Conservation (phyloP, 139 green algal genomes). For the Ettlia oleoabundans region DNA sequence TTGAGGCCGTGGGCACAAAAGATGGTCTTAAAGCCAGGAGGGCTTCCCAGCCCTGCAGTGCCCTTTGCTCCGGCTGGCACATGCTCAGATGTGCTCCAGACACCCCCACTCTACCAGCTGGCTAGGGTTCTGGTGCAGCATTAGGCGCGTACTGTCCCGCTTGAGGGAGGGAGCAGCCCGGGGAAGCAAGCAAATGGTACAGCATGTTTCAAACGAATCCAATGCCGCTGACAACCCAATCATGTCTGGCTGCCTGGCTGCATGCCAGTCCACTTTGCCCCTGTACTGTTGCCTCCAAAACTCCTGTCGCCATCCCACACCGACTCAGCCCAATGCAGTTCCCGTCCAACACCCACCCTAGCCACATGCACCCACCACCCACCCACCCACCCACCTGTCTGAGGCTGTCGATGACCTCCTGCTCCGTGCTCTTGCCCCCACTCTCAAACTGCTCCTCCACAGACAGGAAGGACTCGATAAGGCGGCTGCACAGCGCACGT, state of each 20-base stretch:
- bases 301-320: not conserved
- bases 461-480: conserved; percentile 86
- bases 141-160: too few species aligned
- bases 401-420: conserved; percentile 90
- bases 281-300: too few species aligned
- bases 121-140: too few species aligned
- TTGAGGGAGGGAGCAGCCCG: too few species aligned
- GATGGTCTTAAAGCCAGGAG: not conserved
- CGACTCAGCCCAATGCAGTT: not conserved
- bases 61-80: too few species aligned
- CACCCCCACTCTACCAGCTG: too few species aligned
- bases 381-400: conserved; percentile 52
- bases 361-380: not conserved
- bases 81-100: too few species aligned
- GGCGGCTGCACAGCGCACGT: conserved; percentile 52
- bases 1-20: not conserved
- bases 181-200: too few species aligned
- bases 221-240: too few species aligned
- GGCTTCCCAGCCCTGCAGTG: not conserved
- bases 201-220: too few species aligned
- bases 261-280: too few species aligned
- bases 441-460: conserved; percentile 53
- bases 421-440: conserved; percentile 70
- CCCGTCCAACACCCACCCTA: not conserved
- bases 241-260: too few species aligned